phyloP scores from a whole-genome alignment of 176 grass and related monocot genomes.

The Elaeis guineensis region DNA sequence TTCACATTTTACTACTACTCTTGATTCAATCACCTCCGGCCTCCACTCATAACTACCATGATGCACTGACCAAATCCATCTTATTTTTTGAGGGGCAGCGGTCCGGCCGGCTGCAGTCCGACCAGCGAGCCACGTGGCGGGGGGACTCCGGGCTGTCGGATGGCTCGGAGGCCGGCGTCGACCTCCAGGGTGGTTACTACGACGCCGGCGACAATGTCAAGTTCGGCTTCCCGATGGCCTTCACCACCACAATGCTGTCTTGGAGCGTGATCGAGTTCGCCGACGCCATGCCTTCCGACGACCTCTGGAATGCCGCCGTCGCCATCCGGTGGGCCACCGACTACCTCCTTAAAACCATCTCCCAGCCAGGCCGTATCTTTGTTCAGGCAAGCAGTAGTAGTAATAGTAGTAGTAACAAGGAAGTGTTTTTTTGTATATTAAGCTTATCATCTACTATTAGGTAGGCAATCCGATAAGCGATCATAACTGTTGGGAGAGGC shows the following conservation, averaged over 20 bases:
- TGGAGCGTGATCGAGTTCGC: conserved; percentile 87
- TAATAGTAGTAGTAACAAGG: too few species aligned
- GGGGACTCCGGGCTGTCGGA: conserved; percentile 62
- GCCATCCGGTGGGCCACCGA: conserved; percentile 76
- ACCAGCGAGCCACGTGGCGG: conserved; percentile 55
- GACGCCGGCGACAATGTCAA: conserved; percentile 96
- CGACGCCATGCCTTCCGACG: conserved; percentile 48
- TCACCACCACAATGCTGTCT: conserved; percentile 86
- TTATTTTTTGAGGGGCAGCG: conserved; percentile 91
- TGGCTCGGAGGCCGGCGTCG: conserved; percentile 47
- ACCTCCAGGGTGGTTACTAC: conserved; percentile 81
- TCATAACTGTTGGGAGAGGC: conserved; percentile 84
- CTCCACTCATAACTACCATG: conserved; percentile 55
- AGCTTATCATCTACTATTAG: conserved; percentile 12
- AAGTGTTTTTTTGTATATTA: too few species aligned
- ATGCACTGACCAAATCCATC: conserved; percentile 76
- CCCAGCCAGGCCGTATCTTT: conserved; percentile 62
- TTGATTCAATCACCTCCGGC: conserved; percentile 8
- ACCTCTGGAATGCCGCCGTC: conserved; percentile 37
- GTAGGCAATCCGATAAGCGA: conserved; percentile 74
- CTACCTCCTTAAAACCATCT: conserved; percentile 86
- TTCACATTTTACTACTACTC: conserved; percentile 14
- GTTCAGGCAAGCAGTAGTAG: conserved; percentile 29
- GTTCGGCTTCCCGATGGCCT: conserved; percentile 92
- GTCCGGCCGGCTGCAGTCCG: conserved; percentile 47